phyloP scores from a whole-genome alignment of 2,329 filamentous ascomycete genomes.

The Ascochyta koolunga region DNA sequence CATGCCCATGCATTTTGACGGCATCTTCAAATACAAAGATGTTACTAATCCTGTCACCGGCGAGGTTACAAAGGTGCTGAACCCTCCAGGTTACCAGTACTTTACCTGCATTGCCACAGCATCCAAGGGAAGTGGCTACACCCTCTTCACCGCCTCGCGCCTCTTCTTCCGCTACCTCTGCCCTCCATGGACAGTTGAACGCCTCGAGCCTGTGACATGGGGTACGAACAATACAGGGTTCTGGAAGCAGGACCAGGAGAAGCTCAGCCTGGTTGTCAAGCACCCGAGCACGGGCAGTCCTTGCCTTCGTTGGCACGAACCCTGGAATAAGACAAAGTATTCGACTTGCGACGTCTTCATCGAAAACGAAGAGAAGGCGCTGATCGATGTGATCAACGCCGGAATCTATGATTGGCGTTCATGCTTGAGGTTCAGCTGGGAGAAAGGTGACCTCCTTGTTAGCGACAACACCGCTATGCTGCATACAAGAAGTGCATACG shows the following conservation, averaged over 20 bases:
- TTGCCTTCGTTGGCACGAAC: conserved; percentile 62
- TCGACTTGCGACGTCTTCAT: conserved; percentile 55
- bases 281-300: conserved; percentile 56
- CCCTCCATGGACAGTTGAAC: conserved; percentile 43
- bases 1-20: conserved; percentile 64
- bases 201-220: conserved; percentile 49
- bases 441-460: conserved; percentile 61
- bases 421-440: conserved; percentile 59
- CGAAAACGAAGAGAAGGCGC: conserved; percentile 48
- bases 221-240: conserved; percentile 14
- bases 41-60: conserved; percentile 45
- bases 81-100: conserved; percentile 55
- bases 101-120: conserved; percentile 57
- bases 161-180: conserved; percentile 58
- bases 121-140: conserved; percentile 60
- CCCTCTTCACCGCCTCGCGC: conserved; percentile 60
- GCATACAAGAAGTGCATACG: conserved; percentile 57
- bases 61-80: conserved; percentile 47
- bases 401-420: conserved; percentile 58
- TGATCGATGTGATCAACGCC: conserved; percentile 51
- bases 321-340: conserved; percentile 61
- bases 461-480: conserved; percentile 58
- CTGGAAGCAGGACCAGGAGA: conserved; percentile 50
- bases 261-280: conserved; percentile 53
- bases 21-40: conserved; percentile 61